Evolutionary conservation across 352 stramenopile genomes (phyloP), one percentile per base, ranked within the genome.

Genomic region (Nannochloropsis limnetica): DNA sequence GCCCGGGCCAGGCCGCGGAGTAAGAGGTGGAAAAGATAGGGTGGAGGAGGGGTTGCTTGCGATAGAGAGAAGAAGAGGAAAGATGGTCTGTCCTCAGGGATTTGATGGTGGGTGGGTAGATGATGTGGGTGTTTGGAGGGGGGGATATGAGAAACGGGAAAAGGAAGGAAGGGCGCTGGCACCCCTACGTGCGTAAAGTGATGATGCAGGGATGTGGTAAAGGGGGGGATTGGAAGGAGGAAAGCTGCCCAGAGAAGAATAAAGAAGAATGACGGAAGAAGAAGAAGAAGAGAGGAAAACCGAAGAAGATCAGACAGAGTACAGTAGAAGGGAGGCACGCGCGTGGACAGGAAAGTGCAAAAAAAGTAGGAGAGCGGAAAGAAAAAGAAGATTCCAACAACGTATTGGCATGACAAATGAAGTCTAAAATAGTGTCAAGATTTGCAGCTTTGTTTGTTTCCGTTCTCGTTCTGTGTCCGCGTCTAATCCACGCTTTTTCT

Each of bases 1-100:
- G 61, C 25, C 61, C 61, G 61, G 61, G 61, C n/a, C 61, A 74
- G 61, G n/a, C 61, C 4, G n/a, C 61, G 4, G 61, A 74, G 61
- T 74, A 29, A 74, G 25, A 74, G 61, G 1, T 22, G n/a, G 44
- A 11, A n/a, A 49, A 49, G 37, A 14, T 49, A 6, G 8, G 37
- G 37, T 20, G 37, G 37, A 6, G 37, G 37, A 17, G 17, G 4
- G 11, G 37, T 49, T 49, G 37, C 17, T 6, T 15, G n/a, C n/a
- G n/a, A n/a, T 17, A 17, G 8, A 49, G 2, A 49, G 8, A 44
- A 9, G 32, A 20, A 49, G 17, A 49, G 17, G 37, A 14, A 6
- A 3, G 17, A 49, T 49, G 37, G 1, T 49, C 17, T 49, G 1
- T 49, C 4, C 8, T 49, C 4, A 15, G 1, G 37, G 17, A 49